Percentiles rank a stretch among this genome's conserved stretches.
phyloP scores from a whole-genome alignment of 176 grass and related monocot genomes.

The Juncus inflexus region DNA sequence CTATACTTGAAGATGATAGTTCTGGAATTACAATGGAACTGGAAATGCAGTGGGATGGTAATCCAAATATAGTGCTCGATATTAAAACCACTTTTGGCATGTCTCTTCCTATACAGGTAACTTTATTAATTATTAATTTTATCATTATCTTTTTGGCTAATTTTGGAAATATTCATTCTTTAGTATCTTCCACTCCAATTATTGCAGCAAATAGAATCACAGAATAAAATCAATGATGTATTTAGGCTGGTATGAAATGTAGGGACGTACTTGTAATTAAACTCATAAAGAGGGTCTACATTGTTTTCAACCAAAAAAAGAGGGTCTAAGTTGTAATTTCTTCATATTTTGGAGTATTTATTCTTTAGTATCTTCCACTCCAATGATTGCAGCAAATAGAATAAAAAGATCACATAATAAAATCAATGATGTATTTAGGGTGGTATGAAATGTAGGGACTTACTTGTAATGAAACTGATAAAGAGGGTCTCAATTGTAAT shows the following conservation, averaged over 20 bases:
- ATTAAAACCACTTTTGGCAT: conserved; percentile 83
- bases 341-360: conserved; percentile 30
- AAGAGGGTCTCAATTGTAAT: neutral
- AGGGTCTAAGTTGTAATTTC: neutral
- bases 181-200: too few relatives aligned
- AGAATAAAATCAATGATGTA: neutral
- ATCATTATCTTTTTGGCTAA: too few relatives aligned
- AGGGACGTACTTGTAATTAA: neutral
- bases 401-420: too few relatives aligned
- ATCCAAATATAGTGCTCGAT: conserved; percentile 91
- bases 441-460: too few relatives aligned
- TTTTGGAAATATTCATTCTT: too few relatives aligned
- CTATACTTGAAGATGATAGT: conserved; percentile 62
- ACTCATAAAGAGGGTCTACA: neutral
- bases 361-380: too few relatives aligned
- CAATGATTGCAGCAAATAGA: too few relatives aligned
- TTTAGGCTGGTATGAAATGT: neutral
- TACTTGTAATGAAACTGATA: neutral
- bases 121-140: neutral
- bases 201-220: too few relatives aligned
- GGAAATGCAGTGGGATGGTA: conserved; percentile 93
- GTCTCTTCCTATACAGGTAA: conserved; percentile 96
- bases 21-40: conserved; percentile 78
- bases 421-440: neutral
- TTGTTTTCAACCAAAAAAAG: too few relatives aligned